Evolutionary conservation across 345 rosid species (phyloP).

Genomic region (Salix purpurea): DNA sequence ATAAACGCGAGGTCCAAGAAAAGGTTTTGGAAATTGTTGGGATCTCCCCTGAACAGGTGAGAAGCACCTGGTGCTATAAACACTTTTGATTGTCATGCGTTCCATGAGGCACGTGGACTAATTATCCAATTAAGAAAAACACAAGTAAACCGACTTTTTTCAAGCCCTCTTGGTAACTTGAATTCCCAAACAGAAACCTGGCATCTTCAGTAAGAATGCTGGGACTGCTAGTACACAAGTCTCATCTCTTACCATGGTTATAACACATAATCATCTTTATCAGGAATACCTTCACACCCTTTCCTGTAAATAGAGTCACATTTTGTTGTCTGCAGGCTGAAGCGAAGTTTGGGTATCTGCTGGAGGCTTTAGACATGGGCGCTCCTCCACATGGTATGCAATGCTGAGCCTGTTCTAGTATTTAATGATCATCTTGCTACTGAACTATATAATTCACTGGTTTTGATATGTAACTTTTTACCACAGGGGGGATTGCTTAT

Average conservation of each 20-base stretch:
- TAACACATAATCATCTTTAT: background rate
- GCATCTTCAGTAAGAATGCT: background rate
- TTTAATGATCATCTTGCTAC: background rate
- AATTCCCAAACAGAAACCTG: background rate
- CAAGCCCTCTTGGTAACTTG: background rate
- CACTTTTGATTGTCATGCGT: background rate
- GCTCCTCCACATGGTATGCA: slow-evolving; percentile 95
- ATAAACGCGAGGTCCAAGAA: slow-evolving; percentile 80
- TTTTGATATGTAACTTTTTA: background rate
- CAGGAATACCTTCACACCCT: background rate
- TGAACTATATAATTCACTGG: background rate
- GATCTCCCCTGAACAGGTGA: slow-evolving; percentile 71
- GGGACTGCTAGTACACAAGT: background rate
- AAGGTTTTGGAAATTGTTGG: slow-evolving; percentile 83
- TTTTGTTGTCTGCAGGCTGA: slow-evolving; percentile 57
- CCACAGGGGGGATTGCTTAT: slow-evolving; percentile 84
- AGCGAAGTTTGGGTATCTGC: slow-evolving; percentile 87
- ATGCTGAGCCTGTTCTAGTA: background rate
- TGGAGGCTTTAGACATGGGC: slow-evolving; percentile 97
- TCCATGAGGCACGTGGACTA: background rate
- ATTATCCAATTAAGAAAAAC: background rate
- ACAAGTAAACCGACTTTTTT: background rate
- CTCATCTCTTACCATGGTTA: background rate
- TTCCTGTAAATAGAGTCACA: background rate
- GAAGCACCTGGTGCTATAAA: background rate